Base-by-base conservation (phyloP, 2,329 filamentous ascomycete species). In the Cytospora paraplurivora region DNA sequence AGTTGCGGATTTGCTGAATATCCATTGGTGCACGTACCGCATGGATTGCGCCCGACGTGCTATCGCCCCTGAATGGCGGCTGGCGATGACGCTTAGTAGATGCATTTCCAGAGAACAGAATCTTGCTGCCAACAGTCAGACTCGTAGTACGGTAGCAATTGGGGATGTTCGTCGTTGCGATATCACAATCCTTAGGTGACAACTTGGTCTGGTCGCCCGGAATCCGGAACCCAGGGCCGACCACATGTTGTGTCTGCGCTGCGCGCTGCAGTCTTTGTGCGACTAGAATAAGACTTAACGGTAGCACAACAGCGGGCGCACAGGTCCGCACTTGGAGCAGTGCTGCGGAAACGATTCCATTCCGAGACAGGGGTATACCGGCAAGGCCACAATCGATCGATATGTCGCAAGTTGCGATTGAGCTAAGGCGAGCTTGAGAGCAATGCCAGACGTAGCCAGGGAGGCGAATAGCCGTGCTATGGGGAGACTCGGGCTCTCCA, bases 1-100 rank as follows among this genome's bases (percentile, higher is more conserved):
- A 59, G 41, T 66, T 68, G 64, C 67, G 61, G 66, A 68, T 69
- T 62, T 66, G 68, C 67, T 58, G 60, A 64, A 64, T 52, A 47
- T 21, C 44, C 44, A 47, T 47, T 19, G n/a, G 44, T 19, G 44
- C 44, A 47, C 17, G 44, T 17, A 17, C 44, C 44, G n/a, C 44
- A 21, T 21, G 44, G 17, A 47, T 19, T 17, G n/a, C n/a, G n/a
- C n/a, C n/a, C n/a, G n/a, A n/a, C n/a, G n/a, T n/a, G 44, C n/a
- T 21, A n/a, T 17, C 44, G 4, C 27, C 27, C 27, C 27, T 27
- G 4, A 27, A 27, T 27, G 27, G 27, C 4, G 27, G 27, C 27
- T 27, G 44, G n/a, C n/a, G 21, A 21, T 47, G 44, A 19, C n/a
- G 44, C 44, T 44, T n/a, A 44, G 41, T 44, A 8, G 11, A 41